Conservation (phyloP, 371 early-diverging fungal species). For the Rhizopus stolonifer region DNA sequence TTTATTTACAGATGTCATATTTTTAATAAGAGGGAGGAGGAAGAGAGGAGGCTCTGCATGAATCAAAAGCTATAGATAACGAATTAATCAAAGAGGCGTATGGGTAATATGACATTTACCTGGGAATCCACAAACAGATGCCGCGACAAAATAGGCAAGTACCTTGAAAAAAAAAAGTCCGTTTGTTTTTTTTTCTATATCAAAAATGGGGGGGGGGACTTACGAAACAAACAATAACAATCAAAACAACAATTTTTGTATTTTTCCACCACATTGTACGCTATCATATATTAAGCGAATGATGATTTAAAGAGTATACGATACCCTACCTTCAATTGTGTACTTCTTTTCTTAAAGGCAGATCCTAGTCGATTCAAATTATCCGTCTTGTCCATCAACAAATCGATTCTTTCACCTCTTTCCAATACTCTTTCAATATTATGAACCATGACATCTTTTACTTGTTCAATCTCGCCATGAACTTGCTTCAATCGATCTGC, state of each 20-base stretch:
- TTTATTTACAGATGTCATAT: no score
- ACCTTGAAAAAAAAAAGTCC: constrained; percentile 33
- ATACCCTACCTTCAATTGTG: constrained; percentile 67
- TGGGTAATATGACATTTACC: constrained; percentile 28
- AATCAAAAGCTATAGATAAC: no score
- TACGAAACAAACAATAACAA: constrained; percentile 67
- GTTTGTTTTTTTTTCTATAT: no score
- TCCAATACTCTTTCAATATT: constrained; percentile 93
- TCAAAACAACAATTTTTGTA: constrained; percentile 72
- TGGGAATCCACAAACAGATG: constrained; percentile 79
- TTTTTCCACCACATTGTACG: constrained; percentile 95
- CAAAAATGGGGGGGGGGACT: constrained; percentile 27
- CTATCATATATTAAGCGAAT: constrained; percentile 22
- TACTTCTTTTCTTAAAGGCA: constrained; percentile 88
- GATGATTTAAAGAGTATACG: neutral
- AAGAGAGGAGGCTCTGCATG: no score
- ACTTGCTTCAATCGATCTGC: constrained; percentile 82
- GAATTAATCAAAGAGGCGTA: neutral
- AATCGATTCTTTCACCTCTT: constrained; percentile 89
- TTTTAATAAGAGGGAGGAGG: no score
- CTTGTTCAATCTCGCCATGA: constrained; percentile 89
- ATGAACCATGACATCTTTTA: constrained; percentile 92
- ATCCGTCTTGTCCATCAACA: constrained; percentile 90
- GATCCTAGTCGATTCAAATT: constrained; percentile 84
- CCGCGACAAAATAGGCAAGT: constrained; percentile 64